These are phyloP conservation scores for Lepidopterella palustris DNA, from an alignment of 495 filamentous ascomycete genomes.

Conservation along the genomic window DNA sequence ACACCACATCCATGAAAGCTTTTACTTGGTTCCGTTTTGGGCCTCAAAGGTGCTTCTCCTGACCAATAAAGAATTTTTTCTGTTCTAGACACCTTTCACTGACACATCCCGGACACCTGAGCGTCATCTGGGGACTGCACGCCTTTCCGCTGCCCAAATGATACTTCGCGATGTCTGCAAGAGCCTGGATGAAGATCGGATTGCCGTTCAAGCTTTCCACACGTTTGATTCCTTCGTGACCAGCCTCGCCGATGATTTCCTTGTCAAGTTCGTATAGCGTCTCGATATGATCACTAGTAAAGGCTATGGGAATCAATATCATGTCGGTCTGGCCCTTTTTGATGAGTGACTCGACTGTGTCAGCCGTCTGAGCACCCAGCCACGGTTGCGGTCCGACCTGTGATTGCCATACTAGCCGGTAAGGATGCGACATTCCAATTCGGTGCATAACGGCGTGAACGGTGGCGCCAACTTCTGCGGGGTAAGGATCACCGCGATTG, in stretches of 20 bases:
- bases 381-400: conserved; percentile 94
- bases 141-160: conserved; percentile 67
- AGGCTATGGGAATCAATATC: conserved; percentile 90
- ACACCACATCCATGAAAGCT: no score
- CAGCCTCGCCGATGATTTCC: conserved; percentile 89
- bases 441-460: conserved; percentile 93
- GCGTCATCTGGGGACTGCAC: conserved; percentile 74
- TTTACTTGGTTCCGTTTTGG: not conserved
- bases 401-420: conserved; percentile 94
- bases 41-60: conserved; percentile 13
- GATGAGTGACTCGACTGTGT: conserved; percentile 82
- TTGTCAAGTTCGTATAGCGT: conserved; percentile 92
- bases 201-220: conserved; percentile 91
- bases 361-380: conserved; percentile 89
- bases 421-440: conserved; percentile 78
- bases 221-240: conserved; percentile 76
- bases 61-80: conserved; percentile 74
- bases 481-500: conserved; percentile 92
- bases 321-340: conserved; percentile 87
- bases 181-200: conserved; percentile 81
- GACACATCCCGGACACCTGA: conserved; percentile 90
- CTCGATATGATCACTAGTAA: conserved; percentile 98
- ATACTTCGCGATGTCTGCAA: conserved; percentile 75
- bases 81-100: conserved; percentile 84
- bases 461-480: conserved; percentile 94